Base-by-base conservation (phyloP, 2,329 filamentous ascomycete species). In the Cadophora sp. region DNA sequence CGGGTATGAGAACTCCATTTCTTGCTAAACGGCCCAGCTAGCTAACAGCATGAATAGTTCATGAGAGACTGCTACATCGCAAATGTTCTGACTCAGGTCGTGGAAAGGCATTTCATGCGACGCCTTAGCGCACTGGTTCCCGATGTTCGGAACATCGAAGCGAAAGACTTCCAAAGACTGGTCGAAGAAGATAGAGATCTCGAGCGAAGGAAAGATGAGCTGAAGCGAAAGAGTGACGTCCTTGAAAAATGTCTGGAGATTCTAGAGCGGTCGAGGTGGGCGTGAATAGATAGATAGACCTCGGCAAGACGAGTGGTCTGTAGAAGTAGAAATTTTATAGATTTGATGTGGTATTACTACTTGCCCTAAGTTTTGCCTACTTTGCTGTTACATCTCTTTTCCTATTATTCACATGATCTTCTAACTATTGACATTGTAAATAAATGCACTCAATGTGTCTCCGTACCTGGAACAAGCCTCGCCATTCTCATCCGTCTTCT, bases 41-140 rank as follows among this genome's bases (percentile, higher is more conserved):
- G 11, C 27, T 40, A 26, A 53, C 34, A 24, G 14, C 4, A 14
- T n/a, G n/a, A n/a, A 31, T 22, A 40, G 62, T 40, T 56, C 31
- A 64, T 46, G 34, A 56, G 48, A 40, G 50, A 64, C 46, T 56
- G 27, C 22, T 64, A 55, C 22, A 55, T 64, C 29, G 48, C 48
- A 4, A 64, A 58, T 48, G 62, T 64, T 7, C 27, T 64, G 12
- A 64, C 50, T 22, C 62, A 64, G 27, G 50, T 58, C 3, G 46
- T 64, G 40, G 62, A 64, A 27, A 27, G 62, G 29, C 62, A 64
- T 56, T 55, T 64, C 19, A 53, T 64, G 48, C 61, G 61, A 12
- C 2, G 27, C 7, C 19, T 64, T 48, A 62, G 34, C 7, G 40
- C 26, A 48, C 29, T 61, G 16, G 29, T 61, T 9, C n/a, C 22